A percentile compares a stretch with the other conserved stretches of the same genome.
Conservation (phyloP, 495 filamentous ascomycete species). For the Podospora fimiseda region DNA sequence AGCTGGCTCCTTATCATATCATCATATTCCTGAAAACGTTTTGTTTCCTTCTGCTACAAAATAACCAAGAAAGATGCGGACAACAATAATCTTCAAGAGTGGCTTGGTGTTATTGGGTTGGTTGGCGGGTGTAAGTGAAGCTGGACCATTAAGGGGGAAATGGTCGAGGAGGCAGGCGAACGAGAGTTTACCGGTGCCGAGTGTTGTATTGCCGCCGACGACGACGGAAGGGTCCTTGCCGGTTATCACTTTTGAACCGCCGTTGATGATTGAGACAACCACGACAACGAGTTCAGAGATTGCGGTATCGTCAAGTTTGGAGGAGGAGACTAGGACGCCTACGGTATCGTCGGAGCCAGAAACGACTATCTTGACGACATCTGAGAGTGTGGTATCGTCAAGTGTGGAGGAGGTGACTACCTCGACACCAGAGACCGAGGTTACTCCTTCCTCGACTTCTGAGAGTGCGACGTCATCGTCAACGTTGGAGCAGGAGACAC, state of each 20-base stretch:
- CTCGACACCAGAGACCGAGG: neutral
- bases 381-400: neutral
- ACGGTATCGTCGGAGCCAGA: too few relatives aligned
- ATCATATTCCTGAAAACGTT: too few relatives aligned
- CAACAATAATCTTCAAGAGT: conserved; percentile 10
- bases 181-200: neutral
- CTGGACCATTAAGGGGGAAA: conserved; percentile 14
- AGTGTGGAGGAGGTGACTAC: neutral
- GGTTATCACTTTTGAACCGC: neutral
- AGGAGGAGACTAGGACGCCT: neutral
- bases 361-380: neutral
- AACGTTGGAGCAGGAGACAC: neutral
- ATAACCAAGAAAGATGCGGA: conserved; percentile 17
- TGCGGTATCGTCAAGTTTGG: neutral
- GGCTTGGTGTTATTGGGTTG: conserved; percentile 8
- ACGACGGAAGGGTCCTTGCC: neutral
- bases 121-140: conserved; percentile 16
- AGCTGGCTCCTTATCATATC: too few relatives aligned
- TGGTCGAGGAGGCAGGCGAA: neutral
- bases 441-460: neutral
- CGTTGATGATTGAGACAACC: neutral
- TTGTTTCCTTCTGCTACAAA: neutral
- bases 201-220: neutral
- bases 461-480: neutral
- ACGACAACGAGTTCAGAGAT: neutral